Evolutionary conservation across 179 eudicot genomes (phyloP).

Genomic region (Corrigiola litoralis): DNA sequence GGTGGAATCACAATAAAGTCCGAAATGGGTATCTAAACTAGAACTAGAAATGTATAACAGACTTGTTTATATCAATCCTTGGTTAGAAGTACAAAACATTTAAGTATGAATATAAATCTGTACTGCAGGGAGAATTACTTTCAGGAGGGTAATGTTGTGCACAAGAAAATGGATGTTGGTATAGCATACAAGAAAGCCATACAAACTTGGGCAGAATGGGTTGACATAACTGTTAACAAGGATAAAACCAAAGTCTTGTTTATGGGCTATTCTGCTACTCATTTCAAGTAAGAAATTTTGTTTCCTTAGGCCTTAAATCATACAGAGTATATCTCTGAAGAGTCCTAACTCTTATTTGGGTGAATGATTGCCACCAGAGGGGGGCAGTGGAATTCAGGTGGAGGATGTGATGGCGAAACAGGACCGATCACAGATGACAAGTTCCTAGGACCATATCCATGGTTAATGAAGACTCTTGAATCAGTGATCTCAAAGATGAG

Average conservation of each 20-base stretch:
- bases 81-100: neutral
- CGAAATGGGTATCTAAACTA: conserved; percentile 35
- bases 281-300: conserved; percentile 37
- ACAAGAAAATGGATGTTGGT: conserved; percentile 33
- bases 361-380: conserved; percentile 34
- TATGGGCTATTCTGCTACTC: conserved; percentile 47
- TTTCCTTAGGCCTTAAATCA: neutral
- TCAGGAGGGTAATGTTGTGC: conserved; percentile 47
- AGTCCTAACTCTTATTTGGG: neutral
- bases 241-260: conserved; percentile 47
- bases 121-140: conserved; percentile 43
- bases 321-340: neutral
- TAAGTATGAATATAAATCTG: neutral
- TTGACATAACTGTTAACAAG: conserved; percentile 41
- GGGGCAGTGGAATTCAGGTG: conserved; percentile 65
- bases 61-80: neutral
- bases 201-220: conserved; percentile 65
- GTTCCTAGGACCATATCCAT: conserved; percentile 41
- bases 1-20: conserved; percentile 70
- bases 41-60: neutral
- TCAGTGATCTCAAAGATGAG: conserved; percentile 42
- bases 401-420: conserved; percentile 48
- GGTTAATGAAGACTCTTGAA: conserved; percentile 51
- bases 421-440: conserved; percentile 45
- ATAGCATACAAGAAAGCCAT: conserved; percentile 51